phyloP scores from a whole-genome alignment of 2,329 filamentous ascomycete species.

The Sclerotiophoma versabilis region DNA sequence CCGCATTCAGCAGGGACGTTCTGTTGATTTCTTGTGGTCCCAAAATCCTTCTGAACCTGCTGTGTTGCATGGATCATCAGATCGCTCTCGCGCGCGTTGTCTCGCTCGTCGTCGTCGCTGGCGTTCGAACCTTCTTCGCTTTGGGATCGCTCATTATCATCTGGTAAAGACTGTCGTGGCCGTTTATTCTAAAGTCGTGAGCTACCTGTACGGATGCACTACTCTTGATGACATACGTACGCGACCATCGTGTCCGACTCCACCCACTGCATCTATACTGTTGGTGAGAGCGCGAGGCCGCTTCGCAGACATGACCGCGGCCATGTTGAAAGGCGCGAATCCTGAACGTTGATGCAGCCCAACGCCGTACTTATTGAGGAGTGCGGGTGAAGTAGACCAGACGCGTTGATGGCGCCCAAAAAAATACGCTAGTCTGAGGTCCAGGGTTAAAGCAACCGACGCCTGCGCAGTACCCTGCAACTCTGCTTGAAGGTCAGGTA shows the following conservation, averaged over 20 bases:
- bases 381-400: slow-evolving; percentile 10
- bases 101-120: slow-evolving; percentile 25
- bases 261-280: slow-evolving; percentile 20
- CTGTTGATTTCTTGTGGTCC: slow-evolving; percentile 27
- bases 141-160: slow-evolving; percentile 29
- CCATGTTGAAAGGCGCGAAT: slow-evolving; percentile 27
- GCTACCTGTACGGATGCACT: background rate
- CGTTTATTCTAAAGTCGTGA: slow-evolving; percentile 42
- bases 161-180: slow-evolving; percentile 31
- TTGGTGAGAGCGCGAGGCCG: slow-evolving; percentile 38
- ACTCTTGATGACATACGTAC: slow-evolving; percentile 24
- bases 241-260: slow-evolving; percentile 21
- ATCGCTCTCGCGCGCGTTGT: slow-evolving; percentile 27
- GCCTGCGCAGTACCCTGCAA: background rate
- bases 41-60: slow-evolving; percentile 36
- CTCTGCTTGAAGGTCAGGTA: background rate
- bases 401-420: slow-evolving; percentile 32
- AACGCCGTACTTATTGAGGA: background rate
- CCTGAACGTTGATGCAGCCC: background rate
- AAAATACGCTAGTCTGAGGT: slow-evolving; percentile 18
- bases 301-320: slow-evolving; percentile 41
- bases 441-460: background rate
- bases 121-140: slow-evolving; percentile 22
- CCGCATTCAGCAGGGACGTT: slow-evolving; percentile 83
- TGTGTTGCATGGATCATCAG: slow-evolving; percentile 41